Conservation (phyloP, 345 rosid genomes). For the Sonneratia caseolaris region DNA sequence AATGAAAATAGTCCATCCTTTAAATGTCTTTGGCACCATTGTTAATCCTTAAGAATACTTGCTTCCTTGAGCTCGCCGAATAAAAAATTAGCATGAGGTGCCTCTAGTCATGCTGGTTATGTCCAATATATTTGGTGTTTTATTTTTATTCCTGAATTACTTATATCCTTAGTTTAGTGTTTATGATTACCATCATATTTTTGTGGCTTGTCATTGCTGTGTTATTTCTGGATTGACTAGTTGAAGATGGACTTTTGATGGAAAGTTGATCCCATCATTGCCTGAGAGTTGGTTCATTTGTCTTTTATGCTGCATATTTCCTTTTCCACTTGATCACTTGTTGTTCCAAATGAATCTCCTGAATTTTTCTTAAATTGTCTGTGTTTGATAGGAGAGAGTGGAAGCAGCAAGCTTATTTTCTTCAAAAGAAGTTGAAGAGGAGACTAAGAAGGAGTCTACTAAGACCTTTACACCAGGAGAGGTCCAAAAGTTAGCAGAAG, state of each 20-base stretch:
- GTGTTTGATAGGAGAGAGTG: constrained; percentile 73
- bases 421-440: constrained; percentile 87
- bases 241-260: not conserved
- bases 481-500: constrained; percentile 42
- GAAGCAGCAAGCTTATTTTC: constrained; percentile 79
- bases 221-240: not conserved
- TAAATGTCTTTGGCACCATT: too few species aligned
- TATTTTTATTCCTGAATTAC: not conserved
- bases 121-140: not conserved
- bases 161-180: not conserved
- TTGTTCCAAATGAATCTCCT: not conserved
- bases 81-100: not conserved
- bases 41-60: too few species aligned
- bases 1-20: too few species aligned
- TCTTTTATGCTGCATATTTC: not conserved
- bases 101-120: not conserved
- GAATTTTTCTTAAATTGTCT: not conserved
- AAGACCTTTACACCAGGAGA: constrained; percentile 51
- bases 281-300: not conserved
- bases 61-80: too few species aligned
- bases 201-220: not conserved
- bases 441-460: constrained; percentile 52
- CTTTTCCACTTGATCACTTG: not conserved
- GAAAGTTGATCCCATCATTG: not conserved
- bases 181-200: too few species aligned